Evolutionary conservation across 2,329 filamentous ascomycete genomes (phyloP).

Genomic region (Alternaria alternata): DNA sequence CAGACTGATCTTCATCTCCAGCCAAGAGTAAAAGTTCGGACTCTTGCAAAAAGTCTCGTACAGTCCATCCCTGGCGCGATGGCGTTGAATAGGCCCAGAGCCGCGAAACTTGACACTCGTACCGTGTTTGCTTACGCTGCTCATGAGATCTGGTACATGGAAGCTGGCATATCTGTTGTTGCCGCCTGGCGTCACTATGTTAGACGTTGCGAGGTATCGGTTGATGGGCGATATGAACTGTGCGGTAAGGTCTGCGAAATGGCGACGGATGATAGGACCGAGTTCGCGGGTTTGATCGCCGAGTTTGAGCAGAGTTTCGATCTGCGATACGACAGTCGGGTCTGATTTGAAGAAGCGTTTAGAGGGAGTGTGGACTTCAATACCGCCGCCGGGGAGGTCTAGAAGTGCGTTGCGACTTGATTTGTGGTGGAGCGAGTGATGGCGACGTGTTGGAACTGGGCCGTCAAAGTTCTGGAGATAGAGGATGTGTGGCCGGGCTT

Average conservation of each 20-base stretch:
- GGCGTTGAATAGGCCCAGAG: constrained; percentile 49
- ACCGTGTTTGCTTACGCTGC: constrained; percentile 50
- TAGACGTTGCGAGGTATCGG: constrained; percentile 51
- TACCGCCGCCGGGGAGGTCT: constrained; percentile 52
- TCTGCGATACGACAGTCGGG: constrained; percentile 40
- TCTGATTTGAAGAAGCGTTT: constrained; percentile 53
- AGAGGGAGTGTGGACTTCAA: constrained; percentile 46
- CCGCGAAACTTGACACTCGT: constrained; percentile 51
- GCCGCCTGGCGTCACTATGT: constrained; percentile 45
- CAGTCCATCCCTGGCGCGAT: constrained; percentile 46
- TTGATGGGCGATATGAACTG: constrained; percentile 53
- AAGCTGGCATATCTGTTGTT: constrained; percentile 52
- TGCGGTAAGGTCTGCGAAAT: constrained; percentile 53
- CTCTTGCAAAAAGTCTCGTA: constrained; percentile 51
- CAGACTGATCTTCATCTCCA: constrained; percentile 53
- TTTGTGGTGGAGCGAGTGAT: constrained; percentile 49
- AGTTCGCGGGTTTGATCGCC: constrained; percentile 44
- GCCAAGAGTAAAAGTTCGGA: constrained; percentile 53
- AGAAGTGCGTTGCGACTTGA: constrained; percentile 46
- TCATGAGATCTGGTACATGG: constrained; percentile 47
- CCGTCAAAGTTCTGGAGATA: constrained; percentile 50
- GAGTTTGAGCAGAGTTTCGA: constrained; percentile 45
- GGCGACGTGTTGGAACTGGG: constrained; percentile 47
- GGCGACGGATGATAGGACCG: constrained; percentile 51
- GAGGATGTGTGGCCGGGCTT: constrained; percentile 48